Evolutionary conservation across 768 basidiomycete genomes (phyloP).

Genomic region (Tricholoma terreum): DNA sequence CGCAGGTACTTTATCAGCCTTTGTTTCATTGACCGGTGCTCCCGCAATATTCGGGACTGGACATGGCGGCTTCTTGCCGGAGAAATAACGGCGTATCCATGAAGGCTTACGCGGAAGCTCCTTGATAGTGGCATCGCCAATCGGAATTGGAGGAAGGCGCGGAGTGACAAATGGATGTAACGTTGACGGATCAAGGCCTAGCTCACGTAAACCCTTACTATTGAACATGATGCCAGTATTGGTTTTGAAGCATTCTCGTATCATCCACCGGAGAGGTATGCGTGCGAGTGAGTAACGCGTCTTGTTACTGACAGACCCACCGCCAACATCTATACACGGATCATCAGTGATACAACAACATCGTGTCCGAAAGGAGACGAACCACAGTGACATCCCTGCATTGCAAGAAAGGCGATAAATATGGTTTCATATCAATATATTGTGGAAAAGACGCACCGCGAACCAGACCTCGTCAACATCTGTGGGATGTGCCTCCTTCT

Average conservation of each 20-base stretch:
- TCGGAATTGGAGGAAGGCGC: constrained; percentile 28
- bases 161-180: constrained; percentile 35
- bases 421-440: not conserved
- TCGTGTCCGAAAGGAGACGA: not conserved
- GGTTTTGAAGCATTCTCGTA: constrained; percentile 59
- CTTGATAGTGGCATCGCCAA: constrained; percentile 5
- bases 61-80: constrained; percentile 6
- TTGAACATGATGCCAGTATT: constrained; percentile 61
- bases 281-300: constrained; percentile 42
- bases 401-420: constrained; percentile 9
- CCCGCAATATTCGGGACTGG: not conserved
- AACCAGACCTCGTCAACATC: constrained; percentile 70
- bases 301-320: constrained; percentile 48
- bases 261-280: constrained; percentile 64
- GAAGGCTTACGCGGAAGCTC: not conserved
- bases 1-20: not conserved
- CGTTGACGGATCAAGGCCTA: constrained; percentile 41
- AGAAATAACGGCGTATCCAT: not conserved
- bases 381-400: constrained; percentile 45
- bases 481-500: constrained; percentile 19
- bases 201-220: constrained; percentile 36
- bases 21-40: not conserved
- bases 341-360: not conserved
- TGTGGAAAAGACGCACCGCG: constrained; percentile 31
- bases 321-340: constrained; percentile 46